Evolutionary conservation across 768 basidiomycete species (phyloP).

Genomic region (Nidula microcarpa): DNA sequence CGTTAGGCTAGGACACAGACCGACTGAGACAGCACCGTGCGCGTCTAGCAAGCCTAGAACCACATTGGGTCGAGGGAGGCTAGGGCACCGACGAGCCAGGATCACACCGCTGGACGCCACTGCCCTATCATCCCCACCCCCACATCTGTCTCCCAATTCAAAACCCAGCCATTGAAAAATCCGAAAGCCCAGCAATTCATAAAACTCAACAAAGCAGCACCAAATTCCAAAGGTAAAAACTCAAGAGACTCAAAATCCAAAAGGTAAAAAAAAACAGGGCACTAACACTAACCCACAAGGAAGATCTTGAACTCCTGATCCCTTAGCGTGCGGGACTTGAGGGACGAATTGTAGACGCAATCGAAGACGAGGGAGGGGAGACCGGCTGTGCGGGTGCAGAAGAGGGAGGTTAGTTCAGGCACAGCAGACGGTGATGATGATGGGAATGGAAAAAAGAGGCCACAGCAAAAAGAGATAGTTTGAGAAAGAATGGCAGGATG

Average conservation of each 20-base stretch:
- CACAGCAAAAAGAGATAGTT: background rate
- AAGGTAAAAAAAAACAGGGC: constrained; percentile 1
- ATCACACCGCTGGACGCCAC: too few species aligned
- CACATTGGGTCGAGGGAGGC: too few species aligned
- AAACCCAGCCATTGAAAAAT: too few species aligned
- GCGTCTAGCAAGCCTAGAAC: too few species aligned
- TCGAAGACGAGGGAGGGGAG: constrained; percentile 71
- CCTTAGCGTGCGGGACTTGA: constrained; percentile 56
- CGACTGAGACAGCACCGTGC: too few species aligned
- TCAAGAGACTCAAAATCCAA: background rate
- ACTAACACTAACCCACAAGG: constrained; percentile 51
- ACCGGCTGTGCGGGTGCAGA: constrained; percentile 44
- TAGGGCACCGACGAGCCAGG: too few species aligned
- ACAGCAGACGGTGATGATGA: constrained; percentile 3
- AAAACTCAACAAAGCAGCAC: too few species aligned
- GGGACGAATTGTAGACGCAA: constrained; percentile 56
- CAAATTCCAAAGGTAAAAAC: too few species aligned
- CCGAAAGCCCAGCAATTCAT: too few species aligned
- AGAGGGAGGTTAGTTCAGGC: background rate
- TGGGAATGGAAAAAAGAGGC: constrained; percentile 3
- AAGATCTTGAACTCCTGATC: constrained; percentile 68
- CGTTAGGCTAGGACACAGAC: too few species aligned
- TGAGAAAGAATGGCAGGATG: background rate
- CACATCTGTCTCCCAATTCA: too few species aligned
- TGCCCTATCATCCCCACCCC: too few species aligned